phyloP scores from a whole-genome alignment of 345 rosid species.

The Heritiera littoralis region DNA sequence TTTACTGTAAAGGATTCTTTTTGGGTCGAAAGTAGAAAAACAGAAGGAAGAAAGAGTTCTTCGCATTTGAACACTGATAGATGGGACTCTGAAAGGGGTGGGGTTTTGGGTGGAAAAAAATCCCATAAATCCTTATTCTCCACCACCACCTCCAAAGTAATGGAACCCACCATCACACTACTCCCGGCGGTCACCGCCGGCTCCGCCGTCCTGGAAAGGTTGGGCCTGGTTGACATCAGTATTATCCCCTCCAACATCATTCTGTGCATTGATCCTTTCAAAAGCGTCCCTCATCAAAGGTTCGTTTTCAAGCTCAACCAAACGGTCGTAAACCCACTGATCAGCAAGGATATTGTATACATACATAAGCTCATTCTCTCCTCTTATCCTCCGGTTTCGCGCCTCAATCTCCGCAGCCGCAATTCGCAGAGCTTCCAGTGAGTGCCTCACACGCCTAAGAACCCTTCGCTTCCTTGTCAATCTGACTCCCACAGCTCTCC shows the following conservation, averaged over 20 bases:
- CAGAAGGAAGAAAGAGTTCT: too few relatives aligned
- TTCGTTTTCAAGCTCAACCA: not conserved
- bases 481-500: not conserved
- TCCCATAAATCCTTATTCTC: too few relatives aligned
- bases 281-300: not conserved
- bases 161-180: not conserved
- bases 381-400: not conserved
- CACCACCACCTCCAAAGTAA: too few relatives aligned
- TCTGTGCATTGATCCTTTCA: not conserved
- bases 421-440: not conserved
- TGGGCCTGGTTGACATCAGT: not conserved
- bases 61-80: too few relatives aligned
- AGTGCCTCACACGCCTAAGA: not conserved
- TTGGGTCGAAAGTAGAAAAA: too few relatives aligned
- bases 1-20: too few relatives aligned
- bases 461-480: not conserved
- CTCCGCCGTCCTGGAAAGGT: not conserved
- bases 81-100: too few relatives aligned
- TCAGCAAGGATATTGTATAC: too few relatives aligned
- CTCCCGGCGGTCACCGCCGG: not conserved
- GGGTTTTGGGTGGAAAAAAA: too few relatives aligned
- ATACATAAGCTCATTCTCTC: not conserved
- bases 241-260: not conserved
- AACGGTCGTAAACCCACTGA: not conserved
- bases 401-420: not conserved